Base-by-base conservation (phyloP, 2,329 filamentous ascomycete genomes). In the Neonectria punicea region DNA sequence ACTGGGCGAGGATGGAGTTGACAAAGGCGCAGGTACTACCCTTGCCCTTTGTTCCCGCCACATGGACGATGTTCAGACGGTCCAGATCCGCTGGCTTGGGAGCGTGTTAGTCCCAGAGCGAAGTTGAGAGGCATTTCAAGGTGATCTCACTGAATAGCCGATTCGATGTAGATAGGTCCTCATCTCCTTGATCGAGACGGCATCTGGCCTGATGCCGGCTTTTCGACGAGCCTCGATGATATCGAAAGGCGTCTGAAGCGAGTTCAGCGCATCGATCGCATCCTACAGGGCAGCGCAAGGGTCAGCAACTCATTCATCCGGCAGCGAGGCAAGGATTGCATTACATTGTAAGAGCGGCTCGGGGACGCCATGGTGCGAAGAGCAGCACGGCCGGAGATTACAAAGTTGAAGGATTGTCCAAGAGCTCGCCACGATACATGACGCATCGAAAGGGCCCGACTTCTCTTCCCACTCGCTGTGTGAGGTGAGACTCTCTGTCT, bases 241-340 rank as follows among this genome's bases (percentile, higher is more conserved):
- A 53, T 91, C 88, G 76, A 91, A 95, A 57, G 97, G 97, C 46
- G 92, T 93, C 79, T 99, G 96, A 55, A 98, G 89, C 49, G 93
- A 92, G 80, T 98, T 98, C 75, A 98, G 87, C 43, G 92, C 89
- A 71, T 89, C 84, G 68, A 98, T 90, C 53, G 95, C 96, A 78
- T 96, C 93, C 93, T 97, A 70, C 2, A 22, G 16, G 11, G 22
- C 16, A 32, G 30, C 36, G 16, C n/a, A 4, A 30, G 46, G 43
- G 51, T 70, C 25, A 73, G 63, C 34, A 61, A 50, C 44, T 14
- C 16, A 51, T 58, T 8, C 49, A 46, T 28, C 5, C 14, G 13
- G 3, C 46, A 4, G 18, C n/a, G 18, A 18, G 22, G 13, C n/a
- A 9, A 14, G 30, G 16, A 2, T 44, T n/a, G 16, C 13, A 28